These are phyloP conservation scores for Lyophyllum atratum DNA, from an alignment of 768 basidiomycete genomes.

Conservation along the genomic window DNA sequence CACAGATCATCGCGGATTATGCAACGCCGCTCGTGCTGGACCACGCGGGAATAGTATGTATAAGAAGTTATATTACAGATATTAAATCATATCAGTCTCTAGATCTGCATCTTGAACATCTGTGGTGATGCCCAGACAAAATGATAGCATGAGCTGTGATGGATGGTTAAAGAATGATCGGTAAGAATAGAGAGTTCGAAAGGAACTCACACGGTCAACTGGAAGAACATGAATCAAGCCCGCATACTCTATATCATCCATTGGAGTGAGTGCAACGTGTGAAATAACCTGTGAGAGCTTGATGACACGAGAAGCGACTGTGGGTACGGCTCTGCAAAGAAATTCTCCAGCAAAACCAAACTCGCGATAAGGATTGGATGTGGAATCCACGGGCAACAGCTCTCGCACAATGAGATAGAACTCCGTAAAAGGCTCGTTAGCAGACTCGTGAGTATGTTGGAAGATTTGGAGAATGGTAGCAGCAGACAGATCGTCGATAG, in stretches of 20 bases:
- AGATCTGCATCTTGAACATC: too few species aligned
- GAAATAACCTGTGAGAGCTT: conserved; percentile 9
- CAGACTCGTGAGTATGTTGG: neutral
- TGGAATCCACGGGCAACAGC: neutral
- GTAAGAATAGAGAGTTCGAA: neutral
- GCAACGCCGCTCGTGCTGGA: too few species aligned
- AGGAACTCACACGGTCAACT: neutral
- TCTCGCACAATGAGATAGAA: neutral
- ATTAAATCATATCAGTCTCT: too few species aligned
- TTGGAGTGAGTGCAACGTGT: conserved; percentile 8
- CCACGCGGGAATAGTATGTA: too few species aligned
- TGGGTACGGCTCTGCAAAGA: neutral
- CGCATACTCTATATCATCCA: conserved; percentile 2
- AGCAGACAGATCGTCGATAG: neutral
- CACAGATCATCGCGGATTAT: too few species aligned
- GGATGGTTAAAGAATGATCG: neutral
- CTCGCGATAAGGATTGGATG: neutral
- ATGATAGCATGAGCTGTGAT: neutral
- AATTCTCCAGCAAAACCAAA: conserved; percentile 6
- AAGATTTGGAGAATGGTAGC: conserved; percentile 2
- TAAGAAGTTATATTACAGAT: too few species aligned
- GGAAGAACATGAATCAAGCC: neutral
- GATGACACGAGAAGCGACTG: neutral
- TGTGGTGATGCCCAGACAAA: neutral
- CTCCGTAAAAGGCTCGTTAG: neutral